Evolutionary conservation across 78 protist species (phyloP).

Genomic region (slime mould (Dictyostelium discoideum)): DNA sequence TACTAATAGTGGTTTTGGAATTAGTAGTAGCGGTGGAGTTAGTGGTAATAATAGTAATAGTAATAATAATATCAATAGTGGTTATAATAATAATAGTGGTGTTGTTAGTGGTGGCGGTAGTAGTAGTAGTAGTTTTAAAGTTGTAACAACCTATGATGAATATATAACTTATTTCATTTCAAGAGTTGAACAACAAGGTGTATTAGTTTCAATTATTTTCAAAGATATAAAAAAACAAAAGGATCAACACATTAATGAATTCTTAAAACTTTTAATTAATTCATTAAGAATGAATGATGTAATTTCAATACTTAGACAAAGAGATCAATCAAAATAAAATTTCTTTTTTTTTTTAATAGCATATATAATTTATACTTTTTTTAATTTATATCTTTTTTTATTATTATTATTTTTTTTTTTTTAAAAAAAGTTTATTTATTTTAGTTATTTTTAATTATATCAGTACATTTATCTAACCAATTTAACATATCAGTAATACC

Average conservation of each 20-base stretch:
- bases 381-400: no score
- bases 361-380: no score
- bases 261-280: slow-evolving; percentile 8
- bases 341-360: not conserved
- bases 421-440: not conserved
- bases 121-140: not conserved
- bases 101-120: not conserved
- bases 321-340: slow-evolving; percentile 2
- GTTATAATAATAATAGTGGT: not conserved
- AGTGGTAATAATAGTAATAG: not conserved
- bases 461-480: slow-evolving; percentile 37
- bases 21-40: not conserved
- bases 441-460: not conserved
- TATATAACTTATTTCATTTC: slow-evolving; percentile 45
- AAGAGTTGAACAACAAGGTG: slow-evolving; percentile 21
- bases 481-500: not conserved
- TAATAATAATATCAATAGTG: not conserved
- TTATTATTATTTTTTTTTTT: not conserved
- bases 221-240: slow-evolving; percentile 67
- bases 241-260: slow-evolving; percentile 47
- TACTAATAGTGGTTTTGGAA: not conserved
- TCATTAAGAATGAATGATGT: slow-evolving; percentile 25
- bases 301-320: not conserved
- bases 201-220: slow-evolving; percentile 22
- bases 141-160: not conserved